Conservation (phyloP, 768 basidiomycete species). For the Leccinum imitatum region DNA sequence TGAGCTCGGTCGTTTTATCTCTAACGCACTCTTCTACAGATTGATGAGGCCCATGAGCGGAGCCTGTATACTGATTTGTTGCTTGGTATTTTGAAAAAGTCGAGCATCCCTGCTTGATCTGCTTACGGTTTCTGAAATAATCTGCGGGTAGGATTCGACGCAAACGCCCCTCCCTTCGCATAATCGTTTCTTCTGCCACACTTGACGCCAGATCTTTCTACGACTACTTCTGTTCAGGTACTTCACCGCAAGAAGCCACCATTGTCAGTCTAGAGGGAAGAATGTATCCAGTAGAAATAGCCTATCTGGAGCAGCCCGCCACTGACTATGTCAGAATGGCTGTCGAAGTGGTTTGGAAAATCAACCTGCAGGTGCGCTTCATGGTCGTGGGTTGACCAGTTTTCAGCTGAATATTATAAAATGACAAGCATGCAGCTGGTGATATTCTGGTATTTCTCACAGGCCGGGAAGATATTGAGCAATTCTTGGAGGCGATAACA, state of each 20-base stretch:
- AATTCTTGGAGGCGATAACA: conserved; percentile 74
- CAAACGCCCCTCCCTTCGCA: conserved; percentile 84
- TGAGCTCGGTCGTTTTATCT: background rate
- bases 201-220: conserved; percentile 88
- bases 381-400: background rate
- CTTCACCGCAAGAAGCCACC: conserved; percentile 64
- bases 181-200: conserved; percentile 95
- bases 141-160: conserved; percentile 68
- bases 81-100: conserved; percentile 94
- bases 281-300: conserved; percentile 93
- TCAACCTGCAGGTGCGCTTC: conserved; percentile 66
- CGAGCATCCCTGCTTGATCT: conserved; percentile 14
- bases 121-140: conserved; percentile 4
- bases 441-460: conserved; percentile 95
- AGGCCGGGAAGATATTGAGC: conserved; percentile 94
- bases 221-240: conserved; percentile 79
- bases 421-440: conserved; percentile 67
- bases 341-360: conserved; percentile 80
- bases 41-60: conserved; percentile 97
- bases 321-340: conserved; percentile 82
- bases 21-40: conserved; percentile 42
- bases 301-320: conserved; percentile 76
- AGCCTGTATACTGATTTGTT: conserved; percentile 95
- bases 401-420: background rate
- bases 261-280: conserved; percentile 92